Percentiles rank a stretch among this genome's conserved stretches.
Evolutionary conservation across 805 yeast species (phyloP).

Genomic region (Osmozyma mogii): DNA sequence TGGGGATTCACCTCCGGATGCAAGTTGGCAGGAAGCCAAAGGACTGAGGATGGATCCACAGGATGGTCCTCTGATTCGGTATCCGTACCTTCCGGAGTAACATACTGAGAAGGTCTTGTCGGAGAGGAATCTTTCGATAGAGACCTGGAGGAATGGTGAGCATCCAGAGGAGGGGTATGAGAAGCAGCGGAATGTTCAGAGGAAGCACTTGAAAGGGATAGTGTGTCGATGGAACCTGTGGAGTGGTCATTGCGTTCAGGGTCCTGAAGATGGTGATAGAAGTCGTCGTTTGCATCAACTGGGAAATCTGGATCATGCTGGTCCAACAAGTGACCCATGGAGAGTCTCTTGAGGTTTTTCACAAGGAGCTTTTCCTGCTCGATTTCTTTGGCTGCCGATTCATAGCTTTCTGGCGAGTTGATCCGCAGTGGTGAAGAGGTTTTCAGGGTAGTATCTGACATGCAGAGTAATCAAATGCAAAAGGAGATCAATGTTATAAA

Average conservation of each 20-base stretch:
- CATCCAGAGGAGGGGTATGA: neutral
- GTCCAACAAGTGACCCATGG: conserved; percentile 54
- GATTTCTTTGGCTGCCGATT: conserved; percentile 63
- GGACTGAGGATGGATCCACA: conserved; percentile 37
- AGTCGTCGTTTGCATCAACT: too few relatives aligned
- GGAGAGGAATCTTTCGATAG: conserved; percentile 3
- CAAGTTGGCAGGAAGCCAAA: conserved; percentile 94
- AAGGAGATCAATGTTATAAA: too few relatives aligned
- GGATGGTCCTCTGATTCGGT: neutral
- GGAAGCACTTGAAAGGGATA: conserved; percentile 1
- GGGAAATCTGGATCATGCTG: conserved; percentile 67
- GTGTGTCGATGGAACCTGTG: neutral
- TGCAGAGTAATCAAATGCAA: too few relatives aligned
- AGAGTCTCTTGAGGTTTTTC: conserved; percentile 62
- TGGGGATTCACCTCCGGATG: conserved; percentile 97
- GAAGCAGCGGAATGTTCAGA: too few relatives aligned
- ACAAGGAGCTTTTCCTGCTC: conserved; percentile 70
- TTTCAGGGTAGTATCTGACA: too few relatives aligned
- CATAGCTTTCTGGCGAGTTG: conserved; percentile 18
- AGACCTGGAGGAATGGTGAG: conserved; percentile 4
- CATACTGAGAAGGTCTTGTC: conserved; percentile 2
- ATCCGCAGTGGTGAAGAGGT: too few relatives aligned
- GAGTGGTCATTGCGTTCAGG: conserved; percentile 3
- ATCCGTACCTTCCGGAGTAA: conserved; percentile 5
- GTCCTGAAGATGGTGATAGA: conserved; percentile 7